A percentile compares a stretch with the other conserved stretches of the same genome.
phyloP scores from a whole-genome alignment of 1,139 yeast species.

The Yamadazyma mexicana region DNA sequence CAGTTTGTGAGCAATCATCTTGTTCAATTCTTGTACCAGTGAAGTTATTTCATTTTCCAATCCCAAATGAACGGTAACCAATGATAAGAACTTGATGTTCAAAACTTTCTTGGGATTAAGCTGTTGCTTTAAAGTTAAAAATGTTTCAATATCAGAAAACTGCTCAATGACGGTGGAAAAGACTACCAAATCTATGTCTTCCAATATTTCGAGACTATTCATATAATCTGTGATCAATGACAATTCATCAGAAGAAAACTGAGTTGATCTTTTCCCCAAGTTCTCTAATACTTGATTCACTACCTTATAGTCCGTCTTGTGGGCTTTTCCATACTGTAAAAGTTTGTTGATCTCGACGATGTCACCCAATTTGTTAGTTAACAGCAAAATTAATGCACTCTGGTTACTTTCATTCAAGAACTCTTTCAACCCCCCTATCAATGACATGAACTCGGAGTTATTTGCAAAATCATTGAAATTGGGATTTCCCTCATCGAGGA shows the following conservation, averaged over 20 bases:
- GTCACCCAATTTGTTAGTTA: constrained; percentile 12
- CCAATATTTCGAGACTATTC: constrained; percentile 19
- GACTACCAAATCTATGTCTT: neutral
- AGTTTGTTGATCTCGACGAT: constrained; percentile 10
- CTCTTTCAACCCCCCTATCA: neutral
- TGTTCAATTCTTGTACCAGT: constrained; percentile 9
- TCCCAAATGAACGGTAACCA: constrained; percentile 7
- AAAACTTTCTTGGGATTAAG: constrained; percentile 6
- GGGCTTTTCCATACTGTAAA: constrained; percentile 8
- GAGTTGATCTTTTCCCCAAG: constrained; percentile 2
- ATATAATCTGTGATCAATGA: constrained; percentile 28
- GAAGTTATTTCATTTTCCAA: constrained; percentile 10
- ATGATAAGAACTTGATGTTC: constrained; percentile 10
- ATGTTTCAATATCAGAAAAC: constrained; percentile 11
- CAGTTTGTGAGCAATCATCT: constrained; percentile 7
- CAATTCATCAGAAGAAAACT: neutral
- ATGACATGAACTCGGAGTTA: neutral
- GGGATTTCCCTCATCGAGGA: constrained; percentile 9
- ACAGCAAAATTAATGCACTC: constrained; percentile 9
- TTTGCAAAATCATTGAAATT: constrained; percentile 9
- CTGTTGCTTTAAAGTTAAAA: constrained; percentile 6
- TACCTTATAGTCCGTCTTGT: constrained; percentile 10
- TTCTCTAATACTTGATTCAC: constrained; percentile 13
- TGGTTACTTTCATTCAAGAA: constrained; percentile 1
- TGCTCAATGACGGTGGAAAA: constrained; percentile 8